Percentiles rank a stretch among this genome's conserved stretches.
Evolutionary conservation across 1,139 yeast species (phyloP).

Genomic region (Hansenula sp.): DNA sequence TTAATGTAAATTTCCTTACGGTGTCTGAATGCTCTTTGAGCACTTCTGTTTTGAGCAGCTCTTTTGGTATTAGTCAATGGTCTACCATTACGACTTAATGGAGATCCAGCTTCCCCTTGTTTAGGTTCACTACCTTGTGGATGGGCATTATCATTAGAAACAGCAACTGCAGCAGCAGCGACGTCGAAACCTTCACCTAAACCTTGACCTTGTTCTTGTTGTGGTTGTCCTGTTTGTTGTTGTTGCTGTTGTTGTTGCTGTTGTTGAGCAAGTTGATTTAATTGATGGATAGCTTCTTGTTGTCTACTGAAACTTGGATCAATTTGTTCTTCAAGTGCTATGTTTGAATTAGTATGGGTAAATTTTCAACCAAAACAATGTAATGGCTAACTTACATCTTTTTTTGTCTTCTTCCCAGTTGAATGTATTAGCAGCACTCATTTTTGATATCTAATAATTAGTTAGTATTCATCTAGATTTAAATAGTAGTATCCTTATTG

Average conservation of each 20-base stretch:
- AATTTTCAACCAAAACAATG: no score
- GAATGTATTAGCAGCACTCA: constrained; percentile 9
- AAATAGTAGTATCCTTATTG: background rate
- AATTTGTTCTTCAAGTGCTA: constrained; percentile 15
- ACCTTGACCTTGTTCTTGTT: constrained; percentile 7
- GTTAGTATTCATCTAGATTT: background rate
- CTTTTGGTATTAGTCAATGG: constrained; percentile 66
- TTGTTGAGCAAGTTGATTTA: constrained; percentile 8
- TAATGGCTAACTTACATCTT: constrained; percentile 12
- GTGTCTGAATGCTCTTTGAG: constrained; percentile 83
- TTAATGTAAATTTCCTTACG: constrained; percentile 75
- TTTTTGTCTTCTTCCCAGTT: constrained; percentile 15
- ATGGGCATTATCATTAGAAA: constrained; percentile 11
- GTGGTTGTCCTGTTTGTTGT: constrained; percentile 3
- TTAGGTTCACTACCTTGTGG: constrained; percentile 6
- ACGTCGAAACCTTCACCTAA: constrained; percentile 20
- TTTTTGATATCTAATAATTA: constrained; percentile 3
- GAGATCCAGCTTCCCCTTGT: constrained; percentile 7
- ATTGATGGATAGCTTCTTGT: constrained; percentile 6
- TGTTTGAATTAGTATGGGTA: no score
- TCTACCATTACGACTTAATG: constrained; percentile 33
- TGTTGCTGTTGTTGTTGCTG: constrained; percentile 3
- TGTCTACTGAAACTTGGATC: constrained; percentile 19
- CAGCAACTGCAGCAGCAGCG: constrained; percentile 27
- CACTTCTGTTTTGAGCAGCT: constrained; percentile 85